Conservation (phyloP, 2,329 filamentous ascomycete genomes). For the Fusarium sp. region DNA sequence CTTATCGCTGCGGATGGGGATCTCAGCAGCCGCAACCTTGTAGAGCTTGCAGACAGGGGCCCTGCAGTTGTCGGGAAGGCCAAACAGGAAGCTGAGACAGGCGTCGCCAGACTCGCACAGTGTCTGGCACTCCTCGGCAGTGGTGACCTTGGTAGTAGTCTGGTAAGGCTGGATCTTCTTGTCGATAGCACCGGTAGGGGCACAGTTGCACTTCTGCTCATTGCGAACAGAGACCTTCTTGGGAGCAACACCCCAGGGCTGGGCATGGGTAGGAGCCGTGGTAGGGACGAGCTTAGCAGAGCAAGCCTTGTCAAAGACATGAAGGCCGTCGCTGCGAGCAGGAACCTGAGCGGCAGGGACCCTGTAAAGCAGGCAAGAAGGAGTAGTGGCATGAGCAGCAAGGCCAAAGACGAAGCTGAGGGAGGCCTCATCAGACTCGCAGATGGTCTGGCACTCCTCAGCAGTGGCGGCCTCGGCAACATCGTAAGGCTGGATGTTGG, state of each 20-base stretch:
- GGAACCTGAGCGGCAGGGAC: not conserved
- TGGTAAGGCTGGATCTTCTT: not conserved
- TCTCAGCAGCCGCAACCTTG: not conserved
- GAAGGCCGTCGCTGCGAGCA: not conserved
- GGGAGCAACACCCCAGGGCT: not conserved
- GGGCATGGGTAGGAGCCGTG: not conserved
- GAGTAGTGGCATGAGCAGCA: not conserved
- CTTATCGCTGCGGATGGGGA: constrained; percentile 1
- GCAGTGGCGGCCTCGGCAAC: not conserved
- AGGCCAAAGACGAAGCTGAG: constrained; percentile 2
- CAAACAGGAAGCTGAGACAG: not conserved
- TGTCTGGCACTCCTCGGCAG: not conserved
- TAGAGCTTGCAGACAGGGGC: constrained; percentile 1
- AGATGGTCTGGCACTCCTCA: not conserved
- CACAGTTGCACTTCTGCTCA: not conserved
- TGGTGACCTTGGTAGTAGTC: not conserved
- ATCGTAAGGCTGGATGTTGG: not conserved
- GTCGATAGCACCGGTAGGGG: not conserved
- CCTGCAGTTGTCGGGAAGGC: not conserved
- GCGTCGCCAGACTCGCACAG: not conserved
- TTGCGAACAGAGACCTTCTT: not conserved
- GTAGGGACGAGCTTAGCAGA: not conserved
- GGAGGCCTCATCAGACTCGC: not conserved
- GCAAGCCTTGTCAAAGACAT: not conserved
- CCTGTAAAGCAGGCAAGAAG: not conserved